Percentiles rank a stretch among this genome's conserved stretches.
phyloP scores from a whole-genome alignment of 2,329 filamentous ascomycete species.

The Exutisphaerella laricina region DNA sequence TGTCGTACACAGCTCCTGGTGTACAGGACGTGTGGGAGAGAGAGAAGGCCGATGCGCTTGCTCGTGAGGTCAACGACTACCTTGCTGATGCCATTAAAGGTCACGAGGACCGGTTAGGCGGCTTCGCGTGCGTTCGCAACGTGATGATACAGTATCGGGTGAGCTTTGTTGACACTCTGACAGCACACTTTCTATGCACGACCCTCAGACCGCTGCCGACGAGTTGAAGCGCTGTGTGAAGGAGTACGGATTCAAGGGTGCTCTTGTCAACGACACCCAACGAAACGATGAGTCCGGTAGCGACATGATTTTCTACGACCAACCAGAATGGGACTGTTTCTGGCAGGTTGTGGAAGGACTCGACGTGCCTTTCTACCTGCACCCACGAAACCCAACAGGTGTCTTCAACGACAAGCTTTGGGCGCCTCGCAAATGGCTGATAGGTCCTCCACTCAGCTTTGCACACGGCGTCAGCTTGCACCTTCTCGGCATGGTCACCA shows the following conservation, averaged over 20 bases:
- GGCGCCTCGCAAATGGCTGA: slow-evolving; percentile 54
- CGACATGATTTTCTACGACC: slow-evolving; percentile 60
- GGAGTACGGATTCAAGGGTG: slow-evolving; percentile 38
- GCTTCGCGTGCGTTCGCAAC: slow-evolving; percentile 34
- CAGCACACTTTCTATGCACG: slow-evolving; percentile 41
- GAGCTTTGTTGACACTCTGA: not conserved
- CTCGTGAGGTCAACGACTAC: slow-evolving; percentile 45
- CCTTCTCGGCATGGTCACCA: slow-evolving; percentile 48
- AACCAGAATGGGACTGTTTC: slow-evolving; percentile 56
- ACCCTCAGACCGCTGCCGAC: slow-evolving; percentile 46
- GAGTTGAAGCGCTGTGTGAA: slow-evolving; percentile 52
- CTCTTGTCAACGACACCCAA: slow-evolving; percentile 41
- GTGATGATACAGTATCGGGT: too few species aligned
- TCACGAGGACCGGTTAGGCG: slow-evolving; percentile 40
- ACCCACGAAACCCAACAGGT: slow-evolving; percentile 48
- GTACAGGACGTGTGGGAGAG: slow-evolving; percentile 45
- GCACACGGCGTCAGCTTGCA: slow-evolving; percentile 56
- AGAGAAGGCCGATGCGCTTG: slow-evolving; percentile 40
- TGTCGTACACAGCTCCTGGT: slow-evolving; percentile 46
- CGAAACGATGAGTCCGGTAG: slow-evolving; percentile 54
- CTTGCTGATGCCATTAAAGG: slow-evolving; percentile 41
- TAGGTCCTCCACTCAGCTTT: slow-evolving; percentile 56
- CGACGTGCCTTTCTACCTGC: slow-evolving; percentile 60
- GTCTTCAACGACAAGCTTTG: slow-evolving; percentile 54
- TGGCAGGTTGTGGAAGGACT: slow-evolving; percentile 55